Base-by-base conservation (phyloP, 306 rosid species). In the Phaseolus lunatus region DNA sequence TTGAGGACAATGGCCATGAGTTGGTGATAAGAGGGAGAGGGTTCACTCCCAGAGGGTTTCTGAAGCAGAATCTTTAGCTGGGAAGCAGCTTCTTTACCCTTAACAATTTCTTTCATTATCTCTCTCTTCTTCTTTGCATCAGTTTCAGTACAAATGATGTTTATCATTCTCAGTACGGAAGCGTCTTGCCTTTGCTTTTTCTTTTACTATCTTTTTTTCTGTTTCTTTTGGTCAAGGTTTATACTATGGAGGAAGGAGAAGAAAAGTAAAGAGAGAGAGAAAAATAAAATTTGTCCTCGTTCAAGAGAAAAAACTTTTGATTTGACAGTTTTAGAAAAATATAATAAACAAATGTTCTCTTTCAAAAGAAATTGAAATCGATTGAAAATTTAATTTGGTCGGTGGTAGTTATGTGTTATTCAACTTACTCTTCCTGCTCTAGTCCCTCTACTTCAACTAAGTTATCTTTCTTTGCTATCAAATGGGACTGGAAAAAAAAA, bases 41-140 rank as follows among this genome's bases (percentile, higher is more conserved):
- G 64, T 45, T 56, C 64, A 24, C 16, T 78, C 13, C 19, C 70
- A 9, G 31, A 2, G 53, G 76, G 80, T 6, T 75, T 82, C 14
- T 73, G 77, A 29, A 90, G 85, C 5, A 81, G 78, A 49, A n/a
- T 0, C 82, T 59, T 87, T 15, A 93, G 90, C 76, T 81, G 77
- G 10, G 65, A 70, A 19, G 93, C 88, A 50, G 33, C 78, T 7
- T 85, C 77, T 9, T 26, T 71, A 11, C 94, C 98, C 5, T 72
- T 37, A 24, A 63, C 56, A 3, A 90, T 90, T 76, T 76, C 71
- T 9, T 61, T 10, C 4, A 77, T 73, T 3, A 80, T 65, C 63
- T 84, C 9, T 22, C 27, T 80, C 15, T 69, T 68, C 7, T 72
- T 44, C 13, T n/a, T 10, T 2, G 11, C 67, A 22, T 80, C 73